Conservation (phyloP, 768 basidiomycete genomes). For the Melanogaster broomeanus region DNA sequence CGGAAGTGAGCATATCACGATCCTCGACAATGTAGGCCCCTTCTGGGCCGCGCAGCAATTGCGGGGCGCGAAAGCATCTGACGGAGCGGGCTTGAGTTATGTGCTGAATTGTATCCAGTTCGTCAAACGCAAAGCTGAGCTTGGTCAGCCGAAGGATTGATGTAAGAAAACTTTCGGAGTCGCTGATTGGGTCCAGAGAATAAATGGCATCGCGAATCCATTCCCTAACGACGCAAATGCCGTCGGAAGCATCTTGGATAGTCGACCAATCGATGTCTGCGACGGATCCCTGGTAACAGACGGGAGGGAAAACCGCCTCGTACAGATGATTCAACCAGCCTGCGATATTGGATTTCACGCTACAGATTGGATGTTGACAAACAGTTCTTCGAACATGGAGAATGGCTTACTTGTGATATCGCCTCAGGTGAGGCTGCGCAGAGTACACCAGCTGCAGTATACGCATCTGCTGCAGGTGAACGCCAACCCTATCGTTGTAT, state of each 20-base stretch:
- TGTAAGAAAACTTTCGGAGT: conserved; percentile 39
- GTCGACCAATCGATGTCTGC: conserved; percentile 33
- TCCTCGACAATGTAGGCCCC: conserved; percentile 31
- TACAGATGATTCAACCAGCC: conserved; percentile 50
- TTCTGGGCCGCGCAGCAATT: no score
- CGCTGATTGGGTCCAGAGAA: conserved; percentile 18
- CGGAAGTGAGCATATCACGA: conserved; percentile 29
- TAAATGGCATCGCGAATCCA: conserved; percentile 50
- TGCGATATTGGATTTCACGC: background rate
- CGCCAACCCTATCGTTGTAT: conserved; percentile 44
- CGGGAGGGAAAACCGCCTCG: conserved; percentile 48
- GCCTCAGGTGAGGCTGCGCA: background rate
- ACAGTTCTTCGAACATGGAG: background rate
- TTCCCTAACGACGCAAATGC: conserved; percentile 38
- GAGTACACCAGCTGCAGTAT: conserved; percentile 41
- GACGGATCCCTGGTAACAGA: conserved; percentile 41
- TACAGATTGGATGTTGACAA: no score
- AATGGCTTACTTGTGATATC: no score
- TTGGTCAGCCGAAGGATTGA: conserved; percentile 37
- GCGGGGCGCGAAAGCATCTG: conserved; percentile 15
- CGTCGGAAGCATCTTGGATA: conserved; percentile 42
- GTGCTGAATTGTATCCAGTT: conserved; percentile 21
- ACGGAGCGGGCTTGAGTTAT: background rate
- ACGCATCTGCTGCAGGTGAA: conserved; percentile 51
- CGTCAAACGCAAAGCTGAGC: conserved; percentile 43